Conservation (phyloP, 352 stramenopile genomes). For the Pythium rishiriense region DNA sequence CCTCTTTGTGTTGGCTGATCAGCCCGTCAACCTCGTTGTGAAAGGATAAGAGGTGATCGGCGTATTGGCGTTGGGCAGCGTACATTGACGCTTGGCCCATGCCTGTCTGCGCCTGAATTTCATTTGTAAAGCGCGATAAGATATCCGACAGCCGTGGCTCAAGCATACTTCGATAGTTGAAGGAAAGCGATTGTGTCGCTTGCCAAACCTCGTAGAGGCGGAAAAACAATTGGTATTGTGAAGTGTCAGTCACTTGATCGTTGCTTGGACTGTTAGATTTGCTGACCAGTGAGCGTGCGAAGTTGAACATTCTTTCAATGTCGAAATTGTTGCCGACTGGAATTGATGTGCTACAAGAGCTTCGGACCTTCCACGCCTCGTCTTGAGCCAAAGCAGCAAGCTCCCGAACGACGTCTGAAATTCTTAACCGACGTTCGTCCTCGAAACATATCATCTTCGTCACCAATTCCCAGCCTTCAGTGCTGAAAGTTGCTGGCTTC, state of each 20-base stretch:
- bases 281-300: background rate
- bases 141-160: background rate
- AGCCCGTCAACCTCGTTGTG: constrained; percentile 16
- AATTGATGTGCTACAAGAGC: too few species aligned
- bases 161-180: background rate
- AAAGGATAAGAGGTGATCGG: background rate
- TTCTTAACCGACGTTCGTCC: background rate
- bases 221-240: background rate
- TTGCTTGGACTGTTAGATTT: background rate
- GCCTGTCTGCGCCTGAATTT: background rate
- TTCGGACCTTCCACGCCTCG: background rate
- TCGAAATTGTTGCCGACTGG: background rate
- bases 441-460: constrained; percentile 1
- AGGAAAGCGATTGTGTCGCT: background rate
- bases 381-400: constrained; percentile 2
- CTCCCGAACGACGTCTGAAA: constrained; percentile 10
- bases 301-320: background rate
- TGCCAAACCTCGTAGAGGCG: background rate
- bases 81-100: background rate
- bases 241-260: background rate
- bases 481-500: background rate
- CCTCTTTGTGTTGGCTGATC: background rate
- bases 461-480: constrained; percentile 10
- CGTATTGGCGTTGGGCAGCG: background rate
- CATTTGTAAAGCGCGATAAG: background rate